Evolutionary conservation across 129 eudicot genomes (phyloP).

Genomic region (Kitagawia praeruptora): DNA sequence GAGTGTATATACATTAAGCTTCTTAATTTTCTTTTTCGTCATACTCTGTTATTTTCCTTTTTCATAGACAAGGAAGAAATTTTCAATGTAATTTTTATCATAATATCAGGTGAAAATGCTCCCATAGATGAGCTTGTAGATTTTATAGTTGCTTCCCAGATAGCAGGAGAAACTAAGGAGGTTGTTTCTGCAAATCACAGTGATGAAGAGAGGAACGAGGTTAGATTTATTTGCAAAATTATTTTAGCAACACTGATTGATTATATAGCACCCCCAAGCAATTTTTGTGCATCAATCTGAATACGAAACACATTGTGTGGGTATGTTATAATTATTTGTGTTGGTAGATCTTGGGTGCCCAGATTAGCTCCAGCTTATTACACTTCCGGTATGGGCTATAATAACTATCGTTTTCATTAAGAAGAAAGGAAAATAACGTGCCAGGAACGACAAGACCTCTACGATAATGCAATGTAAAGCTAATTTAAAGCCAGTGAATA

Average conservation of each 20-base stretch:
- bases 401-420: neutral
- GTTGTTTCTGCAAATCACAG: constrained; percentile 9
- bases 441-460: neutral
- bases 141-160: constrained; percentile 67
- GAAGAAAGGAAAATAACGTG: neutral
- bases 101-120: constrained; percentile 52
- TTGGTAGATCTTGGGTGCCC: neutral
- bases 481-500: neutral
- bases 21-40: neutral
- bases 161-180: constrained; percentile 40
- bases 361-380: neutral
- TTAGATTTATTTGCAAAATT: neutral
- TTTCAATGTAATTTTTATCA: neutral
- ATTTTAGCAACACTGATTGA: neutral
- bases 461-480: neutral
- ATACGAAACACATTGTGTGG: neutral
- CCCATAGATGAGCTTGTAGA: constrained; percentile 59
- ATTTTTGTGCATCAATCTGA: neutral
- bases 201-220: constrained; percentile 43
- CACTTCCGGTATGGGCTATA: neutral
- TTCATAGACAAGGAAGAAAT: neutral
- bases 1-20: neutral
- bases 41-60: neutral
- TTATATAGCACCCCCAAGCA: neutral
- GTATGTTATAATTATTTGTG: neutral